Conservation (phyloP, 176 grass and related monocot species). For the Carex scoparia region DNA sequence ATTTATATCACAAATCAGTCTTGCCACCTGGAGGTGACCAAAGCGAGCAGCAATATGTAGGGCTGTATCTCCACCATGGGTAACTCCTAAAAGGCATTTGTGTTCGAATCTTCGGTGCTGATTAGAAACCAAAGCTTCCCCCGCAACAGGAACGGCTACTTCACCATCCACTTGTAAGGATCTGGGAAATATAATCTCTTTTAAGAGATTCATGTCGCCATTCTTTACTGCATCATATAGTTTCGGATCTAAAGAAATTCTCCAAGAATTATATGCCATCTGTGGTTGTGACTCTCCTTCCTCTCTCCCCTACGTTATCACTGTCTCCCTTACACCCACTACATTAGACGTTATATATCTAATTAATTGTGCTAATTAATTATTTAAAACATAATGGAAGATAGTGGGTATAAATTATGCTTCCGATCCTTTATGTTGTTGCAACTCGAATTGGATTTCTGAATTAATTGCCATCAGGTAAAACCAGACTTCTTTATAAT, state of each 20-base stretch:
- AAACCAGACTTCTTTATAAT: no score
- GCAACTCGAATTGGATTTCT: no score
- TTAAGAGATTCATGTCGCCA: background rate
- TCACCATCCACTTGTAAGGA: background rate
- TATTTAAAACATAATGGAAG: background rate
- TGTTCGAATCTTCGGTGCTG: no score
- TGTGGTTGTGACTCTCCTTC: background rate
- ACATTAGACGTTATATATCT: background rate
- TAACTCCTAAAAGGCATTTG: background rate
- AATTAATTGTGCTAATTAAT: background rate
- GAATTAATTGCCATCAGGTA: no score
- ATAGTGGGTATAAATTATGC: background rate
- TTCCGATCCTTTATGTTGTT: background rate
- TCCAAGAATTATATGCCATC: background rate
- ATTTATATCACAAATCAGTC: background rate
- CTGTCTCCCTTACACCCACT: background rate
- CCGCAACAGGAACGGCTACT: no score
- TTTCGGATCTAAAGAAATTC: background rate
- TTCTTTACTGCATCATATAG: background rate
- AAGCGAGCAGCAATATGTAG: background rate
- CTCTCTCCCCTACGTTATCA: background rate
- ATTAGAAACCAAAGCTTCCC: no score
- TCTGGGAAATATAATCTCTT: background rate
- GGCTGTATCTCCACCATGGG: background rate
- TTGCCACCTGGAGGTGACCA: conserved; percentile 14